Base-by-base conservation (phyloP, 257 asterid species). In the Echites panduratus region DNA sequence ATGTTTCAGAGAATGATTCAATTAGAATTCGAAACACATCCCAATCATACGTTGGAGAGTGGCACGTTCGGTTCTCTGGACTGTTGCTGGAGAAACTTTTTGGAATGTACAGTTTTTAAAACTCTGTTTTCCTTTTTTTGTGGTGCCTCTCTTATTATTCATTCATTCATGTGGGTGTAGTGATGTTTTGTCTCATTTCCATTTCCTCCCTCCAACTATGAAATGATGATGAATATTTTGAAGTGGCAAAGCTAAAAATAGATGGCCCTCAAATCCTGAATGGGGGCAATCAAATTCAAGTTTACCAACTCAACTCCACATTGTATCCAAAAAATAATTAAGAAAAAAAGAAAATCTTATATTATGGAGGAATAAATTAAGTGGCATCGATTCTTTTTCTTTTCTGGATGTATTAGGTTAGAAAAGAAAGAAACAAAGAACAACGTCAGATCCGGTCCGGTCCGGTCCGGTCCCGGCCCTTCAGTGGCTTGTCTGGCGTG, bases 241-340 rank as follows among this genome's bases (percentile, higher is more conserved):
- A 64, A 17, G 27, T 4, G 5, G 41, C 16, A 32, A 32, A 32
- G 38, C 38, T 32, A 32, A 1, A 32, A 32, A n/a, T n/a, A 41
- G 56, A 9, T 50, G 47, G 72, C 44, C 44, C n/a, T 14, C 57
- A 20, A 3, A 56, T 22, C 26, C 38, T 24, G 41, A 20, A 0
- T 56, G 35, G 26, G 9, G 54, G 54, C 16, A 19, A 45, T 43
- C 40, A 43, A 44, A 29, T 24, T 13, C 32, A 67, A 47, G 27
- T 68, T 70, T 49, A 63, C 77, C 71, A 65, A 63, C 77, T 69
- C 71, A 65, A 63, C 77, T 69, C 47, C 45, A 24, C 61, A 20
- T 68, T 48, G 38, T 32, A 32, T 32, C 38, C 1, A 32, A 32
- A 32, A 32, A 32, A 32, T n/a, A n/a, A n/a, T n/a, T n/a, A n/a